Evolutionary conservation across 2,329 filamentous ascomycete genomes (phyloP), one percentile per base, ranked within the genome.

Genomic region (Rhinocladiella similis): DNA sequence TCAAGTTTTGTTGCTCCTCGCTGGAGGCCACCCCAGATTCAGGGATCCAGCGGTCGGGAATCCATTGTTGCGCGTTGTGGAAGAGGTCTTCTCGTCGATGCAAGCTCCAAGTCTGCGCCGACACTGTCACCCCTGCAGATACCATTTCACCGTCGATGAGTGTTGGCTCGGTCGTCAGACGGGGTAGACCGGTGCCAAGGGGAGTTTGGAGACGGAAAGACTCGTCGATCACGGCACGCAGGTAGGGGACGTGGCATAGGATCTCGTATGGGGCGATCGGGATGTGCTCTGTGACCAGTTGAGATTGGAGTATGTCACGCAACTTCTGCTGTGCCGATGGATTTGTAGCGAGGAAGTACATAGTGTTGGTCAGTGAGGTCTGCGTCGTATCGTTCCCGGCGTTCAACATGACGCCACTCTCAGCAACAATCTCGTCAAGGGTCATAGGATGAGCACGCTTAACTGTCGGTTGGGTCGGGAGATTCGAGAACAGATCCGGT

Each of bases 341-440:
- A 22, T 60, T 41, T 13, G 18, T 22, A 9, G 56, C 56, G n/a
- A 62, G 53, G 13, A 54, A 41, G 29, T 54, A 62, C n/a, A 62
- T 57, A 19, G 45, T 50, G 18, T 54, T 60, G 9, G 59, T 60
- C 18, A 62, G 50, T 3, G 53, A 54, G 9, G 54, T 57, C 22
- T 60, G 57, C 3, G 59, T 62, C 3, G 59, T 62, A 42, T 62
- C 57, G 38, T 54, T 60, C 19, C 59, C 59, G 9, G 59, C 59
- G 25, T 60, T 46, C 18, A 62, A 29, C 49, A 60, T 57, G 16
- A 53, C 60, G 5, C 50, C 35, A 29, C 49, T 60, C 22, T 62
- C 59, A 16, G 59, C 53, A 7, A 54, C 7, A 12, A 62, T 41
- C 35, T 62, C 43, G n/a, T 36, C 25, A 10, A 57, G 13, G 6